Base-by-base conservation (phyloP, 495 filamentous ascomycete species). In the Penicillium pancosmium region DNA sequence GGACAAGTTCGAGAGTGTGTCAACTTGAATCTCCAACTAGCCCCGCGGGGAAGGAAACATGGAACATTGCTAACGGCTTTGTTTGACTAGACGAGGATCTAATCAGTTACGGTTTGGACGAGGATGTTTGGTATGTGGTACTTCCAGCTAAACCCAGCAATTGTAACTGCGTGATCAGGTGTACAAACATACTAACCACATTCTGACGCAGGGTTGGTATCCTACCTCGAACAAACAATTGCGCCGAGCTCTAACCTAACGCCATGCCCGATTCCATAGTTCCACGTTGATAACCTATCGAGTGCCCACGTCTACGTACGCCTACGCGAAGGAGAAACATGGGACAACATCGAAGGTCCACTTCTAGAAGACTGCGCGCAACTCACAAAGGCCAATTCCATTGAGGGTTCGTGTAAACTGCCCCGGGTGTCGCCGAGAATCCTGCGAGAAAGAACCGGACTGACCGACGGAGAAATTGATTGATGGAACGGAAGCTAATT, bases 381-480 rank as follows among this genome's bases (percentile, higher is more conserved):
- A 72, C 80, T 98, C 54, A 98, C 94, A 51, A 98, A 98, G 75
- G 93, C 94, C 52, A 98, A 98, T 75, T 97, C 93, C 34, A 98
- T 98, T 66, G 94, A 98, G 76, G 95, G 91, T 91, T 56, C 56
- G 68, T 31, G 5, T 31, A 31, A 31, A 6, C 5, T 31, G 27
- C 27, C 27, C 8, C 23, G 23, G 27, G 27, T 31, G 27, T 6
- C 5, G 3, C 27, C 27, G 5, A 23, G 23, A 23, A n/a, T n/a
- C n/a, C n/a, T n/a, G 27, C 21, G 21, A 21, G 21, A 21, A 3
- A 21, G 21, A 21, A 21, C 1, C 21, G 3, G 21, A 21, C 21
- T 1, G 3, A 21, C 21, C 21, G 21, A 21, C 21, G 21, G 21
- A 21, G 21, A 3, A 3, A 21, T 21, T 21, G 21, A 21, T 21